Evolutionary conservation across 352 stramenopile genomes (phyloP).

Genomic region (Pythium aquatile): DNA sequence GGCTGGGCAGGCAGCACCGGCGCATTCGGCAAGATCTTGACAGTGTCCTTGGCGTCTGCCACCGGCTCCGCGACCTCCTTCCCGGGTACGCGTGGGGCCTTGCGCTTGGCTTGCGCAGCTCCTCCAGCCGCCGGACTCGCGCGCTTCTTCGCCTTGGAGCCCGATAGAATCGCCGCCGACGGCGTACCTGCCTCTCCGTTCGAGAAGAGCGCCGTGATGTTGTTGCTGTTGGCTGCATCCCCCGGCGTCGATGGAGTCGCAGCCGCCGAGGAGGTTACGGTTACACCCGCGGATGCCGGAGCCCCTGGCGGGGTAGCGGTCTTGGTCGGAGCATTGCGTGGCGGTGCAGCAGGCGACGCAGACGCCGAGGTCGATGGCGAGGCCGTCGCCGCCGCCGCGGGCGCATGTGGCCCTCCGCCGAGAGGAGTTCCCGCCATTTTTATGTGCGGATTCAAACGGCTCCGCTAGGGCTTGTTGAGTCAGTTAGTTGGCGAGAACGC

Average conservation of each 20-base stretch:
- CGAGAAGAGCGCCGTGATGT: background rate
- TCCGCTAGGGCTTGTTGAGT: background rate
- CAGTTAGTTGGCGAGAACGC: conserved; percentile 2
- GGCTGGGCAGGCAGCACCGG: conserved; percentile 4
- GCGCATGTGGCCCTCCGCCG: background rate
- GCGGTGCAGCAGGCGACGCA: background rate
- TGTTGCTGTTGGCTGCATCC: background rate
- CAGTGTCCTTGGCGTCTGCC: conserved; percentile 4
- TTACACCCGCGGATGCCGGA: background rate
- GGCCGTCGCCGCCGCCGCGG: background rate
- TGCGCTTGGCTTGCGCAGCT: conserved; percentile 18
- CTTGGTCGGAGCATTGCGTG: background rate
- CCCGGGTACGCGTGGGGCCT: background rate
- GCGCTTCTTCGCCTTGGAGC: conserved; percentile 16
- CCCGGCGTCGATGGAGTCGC: background rate
- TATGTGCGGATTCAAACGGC: conserved; percentile 18
- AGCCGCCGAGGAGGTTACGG: background rate
- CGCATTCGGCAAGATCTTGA: conserved; percentile 23
- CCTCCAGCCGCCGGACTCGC: conserved; percentile 15
- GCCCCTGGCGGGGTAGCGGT: background rate
- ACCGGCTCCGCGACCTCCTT: background rate
- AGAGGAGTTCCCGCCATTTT: conserved; percentile 32
- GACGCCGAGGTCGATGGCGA: background rate
- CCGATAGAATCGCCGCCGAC: conserved; percentile 11
- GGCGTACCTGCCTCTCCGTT: background rate